Conservation (phyloP, 768 basidiomycete species). For the Macrolepiota albuminosa region DNA sequence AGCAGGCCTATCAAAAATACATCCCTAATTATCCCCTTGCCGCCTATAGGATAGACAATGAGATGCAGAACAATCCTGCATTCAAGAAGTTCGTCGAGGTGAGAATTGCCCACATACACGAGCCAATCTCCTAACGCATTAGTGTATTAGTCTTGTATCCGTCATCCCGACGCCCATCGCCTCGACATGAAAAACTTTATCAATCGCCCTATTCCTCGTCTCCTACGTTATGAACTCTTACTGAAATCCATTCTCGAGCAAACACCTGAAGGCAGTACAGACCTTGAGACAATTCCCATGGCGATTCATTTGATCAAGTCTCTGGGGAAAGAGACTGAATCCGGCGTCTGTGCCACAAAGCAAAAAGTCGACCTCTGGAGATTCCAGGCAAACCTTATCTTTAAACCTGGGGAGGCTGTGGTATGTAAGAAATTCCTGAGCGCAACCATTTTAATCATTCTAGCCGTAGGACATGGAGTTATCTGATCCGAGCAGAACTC, state of each 20-base stretch:
- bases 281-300: constrained; percentile 74
- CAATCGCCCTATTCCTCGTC: constrained; percentile 84
- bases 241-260: constrained; percentile 79
- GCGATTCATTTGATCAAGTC: constrained; percentile 87
- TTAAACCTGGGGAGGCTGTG: constrained; percentile 73
- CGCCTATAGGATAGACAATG: constrained; percentile 80
- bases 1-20: constrained; percentile 90
- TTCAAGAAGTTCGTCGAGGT: constrained; percentile 86
- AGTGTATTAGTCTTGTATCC: constrained; percentile 33
- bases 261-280: constrained; percentile 69
- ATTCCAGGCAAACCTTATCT: constrained; percentile 71
- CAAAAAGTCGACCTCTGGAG: constrained; percentile 88
- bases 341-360: constrained; percentile 79
- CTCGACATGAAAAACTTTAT: constrained; percentile 93
- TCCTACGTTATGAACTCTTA: constrained; percentile 84
- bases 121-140: not conserved
- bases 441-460: not conserved
- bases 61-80: constrained; percentile 72
- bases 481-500: constrained; percentile 70
- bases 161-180: constrained; percentile 73
- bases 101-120: constrained; percentile 4
- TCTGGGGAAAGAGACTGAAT: constrained; percentile 82
- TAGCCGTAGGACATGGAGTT: constrained; percentile 76
- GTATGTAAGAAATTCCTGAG: constrained; percentile 24
- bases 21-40: constrained; percentile 90